Conservation (phyloP, 1,139 yeast species). For the Lodderomyces orthopsilosis region DNA sequence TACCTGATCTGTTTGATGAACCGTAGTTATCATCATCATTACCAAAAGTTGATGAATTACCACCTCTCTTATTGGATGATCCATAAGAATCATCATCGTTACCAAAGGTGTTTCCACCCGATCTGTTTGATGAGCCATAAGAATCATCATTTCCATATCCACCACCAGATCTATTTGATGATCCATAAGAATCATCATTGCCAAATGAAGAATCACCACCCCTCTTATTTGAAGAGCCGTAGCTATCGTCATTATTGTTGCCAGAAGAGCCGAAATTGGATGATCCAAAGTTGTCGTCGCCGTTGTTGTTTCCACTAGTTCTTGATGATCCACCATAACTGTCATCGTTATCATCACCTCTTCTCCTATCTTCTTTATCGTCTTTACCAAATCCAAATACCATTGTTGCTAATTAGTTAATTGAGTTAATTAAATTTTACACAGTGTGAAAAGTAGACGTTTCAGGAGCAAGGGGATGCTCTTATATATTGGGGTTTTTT, state of each 20-base stretch:
- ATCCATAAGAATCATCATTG: conserved; percentile 13
- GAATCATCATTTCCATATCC: conserved; percentile 13
- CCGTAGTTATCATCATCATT: conserved; percentile 20
- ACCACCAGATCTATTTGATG: conserved; percentile 12
- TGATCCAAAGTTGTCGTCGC: conserved; percentile 7
- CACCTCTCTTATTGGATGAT: conserved; percentile 11
- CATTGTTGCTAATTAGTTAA: conserved; percentile 17
- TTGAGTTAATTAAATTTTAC: no score
- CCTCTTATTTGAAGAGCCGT: conserved; percentile 3
- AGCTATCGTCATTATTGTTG: conserved; percentile 8
- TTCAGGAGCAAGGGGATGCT: no score
- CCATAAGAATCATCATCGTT: conserved; percentile 21
- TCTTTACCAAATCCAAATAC: conserved; percentile 30
- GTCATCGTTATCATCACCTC: conserved; percentile 6
- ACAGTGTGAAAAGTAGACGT: no score
- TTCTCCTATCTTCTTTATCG: conserved; percentile 14
- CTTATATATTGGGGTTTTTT: no score
- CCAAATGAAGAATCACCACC: conserved; percentile 11
- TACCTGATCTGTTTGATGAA: conserved; percentile 12
- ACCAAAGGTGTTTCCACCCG: conserved; percentile 19
- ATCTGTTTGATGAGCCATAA: conserved; percentile 15
- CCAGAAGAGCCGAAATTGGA: conserved; percentile 6
- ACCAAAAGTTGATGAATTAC: conserved; percentile 18
- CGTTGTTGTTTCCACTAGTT: conserved; percentile 11
- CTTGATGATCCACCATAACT: conserved; percentile 11